These are phyloP conservation scores for Saccharomycopsis oosterbeekiorum DNA, from an alignment of 805 yeast genomes.

Conservation along the genomic window DNA sequence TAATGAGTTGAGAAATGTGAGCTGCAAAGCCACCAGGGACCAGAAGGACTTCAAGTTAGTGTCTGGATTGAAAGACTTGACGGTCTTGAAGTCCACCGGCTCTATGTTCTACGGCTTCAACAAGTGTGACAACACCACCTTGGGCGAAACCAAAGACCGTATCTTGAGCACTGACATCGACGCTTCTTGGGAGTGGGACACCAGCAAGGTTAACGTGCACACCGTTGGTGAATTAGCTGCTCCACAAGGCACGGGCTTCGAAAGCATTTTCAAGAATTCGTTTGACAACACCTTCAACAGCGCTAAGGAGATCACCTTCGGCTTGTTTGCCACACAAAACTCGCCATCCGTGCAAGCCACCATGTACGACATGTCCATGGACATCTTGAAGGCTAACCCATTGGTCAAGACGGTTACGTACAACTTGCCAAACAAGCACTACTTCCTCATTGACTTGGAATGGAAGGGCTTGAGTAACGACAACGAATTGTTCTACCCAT, in stretches of 20 bases:
- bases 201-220: constrained; percentile 37
- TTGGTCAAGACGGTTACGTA: constrained; percentile 58
- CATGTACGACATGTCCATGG: constrained; percentile 84
- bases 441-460: constrained; percentile 64
- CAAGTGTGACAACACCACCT: constrained; percentile 80
- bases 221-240: constrained; percentile 41
- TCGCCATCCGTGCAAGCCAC: constrained; percentile 96
- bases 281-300: constrained; percentile 56
- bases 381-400: constrained; percentile 50
- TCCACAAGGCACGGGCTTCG: constrained; percentile 30
- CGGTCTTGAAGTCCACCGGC: constrained; percentile 83
- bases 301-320: constrained; percentile 63
- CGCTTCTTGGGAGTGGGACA: constrained; percentile 60
- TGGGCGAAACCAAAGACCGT: constrained; percentile 74
- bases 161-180: constrained; percentile 80
- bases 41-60: constrained; percentile 44
- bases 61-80: constrained; percentile 69
- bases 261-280: constrained; percentile 20
- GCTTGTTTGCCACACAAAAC: constrained; percentile 72
- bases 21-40: constrained; percentile 37
- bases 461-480: constrained; percentile 69
- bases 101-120: constrained; percentile 87
- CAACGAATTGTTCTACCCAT: constrained; percentile 78
- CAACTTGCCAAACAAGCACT: constrained; percentile 85
- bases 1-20: constrained; percentile 62